These are phyloP conservation scores for Trichoderma afroharzianum DNA, from an alignment of 2,329 filamentous ascomycete species.

Conservation along the genomic window DNA sequence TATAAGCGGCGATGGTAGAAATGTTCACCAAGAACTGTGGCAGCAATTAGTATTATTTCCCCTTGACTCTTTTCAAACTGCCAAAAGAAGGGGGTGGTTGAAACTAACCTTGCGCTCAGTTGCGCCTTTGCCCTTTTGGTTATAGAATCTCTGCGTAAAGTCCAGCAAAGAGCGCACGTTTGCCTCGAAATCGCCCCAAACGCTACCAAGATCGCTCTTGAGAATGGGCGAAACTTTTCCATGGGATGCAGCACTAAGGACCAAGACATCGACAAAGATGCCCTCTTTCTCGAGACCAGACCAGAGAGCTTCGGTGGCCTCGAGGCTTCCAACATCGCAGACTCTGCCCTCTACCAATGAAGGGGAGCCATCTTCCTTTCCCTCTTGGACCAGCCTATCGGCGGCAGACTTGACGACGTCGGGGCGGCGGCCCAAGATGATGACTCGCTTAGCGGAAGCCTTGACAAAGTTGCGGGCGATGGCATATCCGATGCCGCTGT, in stretches of 20 bases:
- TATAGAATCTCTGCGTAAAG: constrained; percentile 21
- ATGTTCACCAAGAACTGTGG: constrained; percentile 18
- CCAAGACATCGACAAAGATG: constrained; percentile 29
- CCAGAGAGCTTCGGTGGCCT: constrained; percentile 29
- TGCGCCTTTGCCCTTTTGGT: constrained; percentile 15
- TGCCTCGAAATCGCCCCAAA: constrained; percentile 19
- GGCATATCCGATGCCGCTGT: constrained; percentile 60
- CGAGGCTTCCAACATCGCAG: constrained; percentile 28
- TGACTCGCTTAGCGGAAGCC: constrained; percentile 36
- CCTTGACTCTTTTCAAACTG: too few species aligned
- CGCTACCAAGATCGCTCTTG: constrained; percentile 12
- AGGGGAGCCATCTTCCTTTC: constrained; percentile 10
- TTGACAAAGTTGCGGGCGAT: constrained; percentile 54
- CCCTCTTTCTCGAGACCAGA: constrained; percentile 20
- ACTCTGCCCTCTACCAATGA: constrained; percentile 22
- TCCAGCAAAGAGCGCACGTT: constrained; percentile 21
- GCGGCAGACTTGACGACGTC: constrained; percentile 15
- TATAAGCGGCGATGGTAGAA: constrained; percentile 19
- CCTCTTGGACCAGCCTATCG: constrained; percentile 24
- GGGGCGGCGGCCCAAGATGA: constrained; percentile 38
- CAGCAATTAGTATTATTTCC: background rate
- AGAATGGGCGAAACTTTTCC: constrained; percentile 16
- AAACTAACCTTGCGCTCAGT: constrained; percentile 11
- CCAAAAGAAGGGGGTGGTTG: background rate
- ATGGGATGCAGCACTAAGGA: constrained; percentile 26